Conservation (phyloP, 2,329 filamentous ascomycete species). For the Periconia macrospinosa region DNA sequence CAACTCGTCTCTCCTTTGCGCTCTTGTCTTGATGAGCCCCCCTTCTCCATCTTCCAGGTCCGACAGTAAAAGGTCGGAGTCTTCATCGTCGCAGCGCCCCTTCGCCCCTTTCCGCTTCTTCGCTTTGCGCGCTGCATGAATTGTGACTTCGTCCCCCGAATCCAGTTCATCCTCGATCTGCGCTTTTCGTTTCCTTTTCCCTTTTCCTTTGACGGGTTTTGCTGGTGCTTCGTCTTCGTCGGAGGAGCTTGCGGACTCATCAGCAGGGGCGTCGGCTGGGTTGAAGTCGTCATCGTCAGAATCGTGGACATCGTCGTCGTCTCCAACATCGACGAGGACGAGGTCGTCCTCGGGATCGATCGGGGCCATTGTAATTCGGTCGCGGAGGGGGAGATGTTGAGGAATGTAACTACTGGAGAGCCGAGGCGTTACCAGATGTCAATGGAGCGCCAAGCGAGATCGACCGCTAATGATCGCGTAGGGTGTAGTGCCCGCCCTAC, state of each 20-base stretch:
- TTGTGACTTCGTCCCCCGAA: constrained; percentile 73
- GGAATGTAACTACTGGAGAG: neutral
- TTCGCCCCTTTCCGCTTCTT: constrained; percentile 41
- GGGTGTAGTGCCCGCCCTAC: constrained; percentile 8
- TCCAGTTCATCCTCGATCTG: constrained; percentile 36
- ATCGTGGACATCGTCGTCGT: constrained; percentile 58
- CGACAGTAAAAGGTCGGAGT: constrained; percentile 26
- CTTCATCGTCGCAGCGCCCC: constrained; percentile 10
- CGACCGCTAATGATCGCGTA: constrained; percentile 13
- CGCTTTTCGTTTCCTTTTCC: constrained; percentile 38
- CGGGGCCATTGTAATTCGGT: constrained; percentile 25
- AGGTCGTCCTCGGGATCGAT: constrained; percentile 31
- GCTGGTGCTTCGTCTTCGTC: constrained; percentile 33
- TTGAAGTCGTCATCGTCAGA: constrained; percentile 70
- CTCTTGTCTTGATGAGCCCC: constrained; percentile 71
- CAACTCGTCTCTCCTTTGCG: constrained; percentile 66
- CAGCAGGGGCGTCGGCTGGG: constrained; percentile 61
- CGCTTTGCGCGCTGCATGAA: constrained; percentile 57
- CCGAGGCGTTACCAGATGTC: neutral
- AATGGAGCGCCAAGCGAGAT: constrained; percentile 14
- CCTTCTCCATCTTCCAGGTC: constrained; percentile 56
- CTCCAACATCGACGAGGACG: constrained; percentile 26
- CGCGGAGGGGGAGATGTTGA: neutral
- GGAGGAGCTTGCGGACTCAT: constrained; percentile 55
- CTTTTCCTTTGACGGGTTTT: constrained; percentile 13